Evolutionary conservation across 75 land plant genomes (phyloP).

Genomic region (Pinus tabuliformis): DNA sequence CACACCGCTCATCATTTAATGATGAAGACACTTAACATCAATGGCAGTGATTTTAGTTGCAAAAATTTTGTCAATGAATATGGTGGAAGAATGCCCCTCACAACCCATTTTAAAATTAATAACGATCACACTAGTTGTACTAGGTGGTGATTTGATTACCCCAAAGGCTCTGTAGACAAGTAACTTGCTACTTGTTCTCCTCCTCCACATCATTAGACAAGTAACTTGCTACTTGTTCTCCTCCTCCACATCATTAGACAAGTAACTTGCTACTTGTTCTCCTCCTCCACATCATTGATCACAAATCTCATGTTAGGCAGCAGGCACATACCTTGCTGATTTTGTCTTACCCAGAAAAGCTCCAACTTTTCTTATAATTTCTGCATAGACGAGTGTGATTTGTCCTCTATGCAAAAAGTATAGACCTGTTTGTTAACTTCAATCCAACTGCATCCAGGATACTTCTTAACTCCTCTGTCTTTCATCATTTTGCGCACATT

Average conservation of each 20-base stretch:
- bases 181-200: not conserved
- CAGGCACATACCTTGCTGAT: slow-evolving; percentile 9
- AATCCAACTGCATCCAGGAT: slow-evolving; percentile 52
- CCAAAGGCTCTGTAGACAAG: not conserved
- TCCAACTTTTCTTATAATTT: slow-evolving; percentile 16
- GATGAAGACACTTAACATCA: slow-evolving; percentile 2
- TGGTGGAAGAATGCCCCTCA: slow-evolving; percentile 2
- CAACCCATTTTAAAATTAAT: slow-evolving; percentile 3
- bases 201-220: not conserved
- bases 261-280: not conserved
- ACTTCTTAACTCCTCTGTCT: slow-evolving; percentile 23
- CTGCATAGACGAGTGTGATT: slow-evolving; percentile 19
- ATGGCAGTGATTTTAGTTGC: not conserved
- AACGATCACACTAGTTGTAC: not conserved
- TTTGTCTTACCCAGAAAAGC: slow-evolving; percentile 10
- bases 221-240: not conserved
- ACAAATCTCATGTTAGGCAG: slow-evolving; percentile 10
- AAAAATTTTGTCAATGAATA: slow-evolving; percentile 1
- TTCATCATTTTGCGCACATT: slow-evolving; percentile 27
- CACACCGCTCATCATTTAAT: slow-evolving; percentile 3
- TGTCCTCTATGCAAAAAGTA: slow-evolving; percentile 35
- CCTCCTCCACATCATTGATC: slow-evolving; percentile 2
- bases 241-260: not conserved
- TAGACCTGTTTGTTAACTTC: slow-evolving; percentile 27
- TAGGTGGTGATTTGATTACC: not conserved